Evolutionary conservation across 2,329 filamentous ascomycete species (phyloP).

Genomic region (Calonectria pseudoturangicola): DNA sequence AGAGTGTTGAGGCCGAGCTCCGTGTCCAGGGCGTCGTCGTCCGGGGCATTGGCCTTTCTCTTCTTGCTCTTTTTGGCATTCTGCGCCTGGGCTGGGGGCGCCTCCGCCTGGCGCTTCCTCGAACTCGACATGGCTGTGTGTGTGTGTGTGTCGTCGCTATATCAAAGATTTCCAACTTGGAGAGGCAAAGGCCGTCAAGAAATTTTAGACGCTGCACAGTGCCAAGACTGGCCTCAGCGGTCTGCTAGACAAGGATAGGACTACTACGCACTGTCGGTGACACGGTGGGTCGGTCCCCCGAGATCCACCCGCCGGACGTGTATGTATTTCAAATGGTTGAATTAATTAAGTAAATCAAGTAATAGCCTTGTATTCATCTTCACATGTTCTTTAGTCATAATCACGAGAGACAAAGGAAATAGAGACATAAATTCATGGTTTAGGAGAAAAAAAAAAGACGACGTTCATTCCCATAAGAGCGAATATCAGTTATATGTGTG

Average conservation of each 20-base stretch:
- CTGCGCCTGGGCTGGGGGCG: slow-evolving; percentile 61
- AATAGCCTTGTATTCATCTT: background rate
- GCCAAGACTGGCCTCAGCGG: slow-evolving; percentile 35
- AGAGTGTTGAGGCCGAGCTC: slow-evolving; percentile 86
- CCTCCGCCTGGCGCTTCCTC: slow-evolving; percentile 75
- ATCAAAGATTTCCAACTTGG: slow-evolving; percentile 11
- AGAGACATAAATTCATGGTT: background rate
- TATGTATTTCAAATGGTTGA: background rate
- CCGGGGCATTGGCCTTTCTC: slow-evolving; percentile 74
- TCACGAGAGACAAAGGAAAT: background rate
- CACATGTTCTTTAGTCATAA: background rate
- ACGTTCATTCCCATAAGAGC: background rate
- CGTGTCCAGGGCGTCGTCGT: slow-evolving; percentile 76
- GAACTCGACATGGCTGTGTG: slow-evolving; percentile 61
- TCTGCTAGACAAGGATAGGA: background rate
- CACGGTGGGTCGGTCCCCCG: slow-evolving; percentile 39
- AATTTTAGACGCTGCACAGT: slow-evolving; percentile 52
- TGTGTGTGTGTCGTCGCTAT: slow-evolving; percentile 26
- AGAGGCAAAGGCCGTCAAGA: slow-evolving; percentile 43
- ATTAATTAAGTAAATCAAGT: background rate
- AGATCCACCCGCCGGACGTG: slow-evolving; percentile 17
- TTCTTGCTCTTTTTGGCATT: slow-evolving; percentile 69
- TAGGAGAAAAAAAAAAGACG: background rate
- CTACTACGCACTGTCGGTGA: slow-evolving; percentile 27
- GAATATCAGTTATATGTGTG: slow-evolving; percentile 8